Base-by-base conservation (phyloP, 2,329 filamentous ascomycete species). In the Apiospora malaysiana region DNA sequence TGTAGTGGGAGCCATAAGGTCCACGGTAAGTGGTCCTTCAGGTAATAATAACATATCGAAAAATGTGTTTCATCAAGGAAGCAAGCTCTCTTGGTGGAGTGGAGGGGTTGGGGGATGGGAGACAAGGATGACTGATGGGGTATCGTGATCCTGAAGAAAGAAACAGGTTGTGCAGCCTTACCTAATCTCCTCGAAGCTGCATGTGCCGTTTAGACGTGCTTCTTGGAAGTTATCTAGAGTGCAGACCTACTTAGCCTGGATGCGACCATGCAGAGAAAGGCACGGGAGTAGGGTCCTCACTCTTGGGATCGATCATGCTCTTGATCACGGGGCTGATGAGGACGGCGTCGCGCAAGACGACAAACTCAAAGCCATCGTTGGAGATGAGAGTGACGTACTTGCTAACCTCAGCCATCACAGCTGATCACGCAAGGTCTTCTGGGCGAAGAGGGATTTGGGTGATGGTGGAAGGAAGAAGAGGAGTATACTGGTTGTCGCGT, bases 381-480 rank as follows among this genome's bases (percentile, higher is more conserved):
- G 92, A 94, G 56, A 94, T 86, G 69, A 95, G 88, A 6, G 93
- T 95, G 74, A 95, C 88, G 81, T 94, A 95, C 78, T 93, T 90
- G 81, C 87, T 89, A 10, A 51, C 69, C 21, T 46, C 68, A 1
- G 40, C 68, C 69, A 68, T 75, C 9, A n/a, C 16, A 72, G 42
- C 71, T 68, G 59, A 74, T 72, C 76, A 78, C 79, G 32, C 74
- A 75, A 9, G 47, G 47, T 56, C 66, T 12, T 68, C 10, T 21
- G 10, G 12, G 21, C 10, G 46, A 49, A 37, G 69, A 71, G 68
- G 27, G 23, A 69, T 68, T 1, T 42, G 43, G 40, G 25, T 67
- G 65, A 25, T 70, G 68, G 32, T 25, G 70, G 74, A 70, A 69
- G 74, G 71, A 68, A 72, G 70, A 45, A 72, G 71, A 76, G 74